Base-by-base conservation (phyloP, 2,329 filamentous ascomycete genomes). In the Fusarium robinianum region DNA sequence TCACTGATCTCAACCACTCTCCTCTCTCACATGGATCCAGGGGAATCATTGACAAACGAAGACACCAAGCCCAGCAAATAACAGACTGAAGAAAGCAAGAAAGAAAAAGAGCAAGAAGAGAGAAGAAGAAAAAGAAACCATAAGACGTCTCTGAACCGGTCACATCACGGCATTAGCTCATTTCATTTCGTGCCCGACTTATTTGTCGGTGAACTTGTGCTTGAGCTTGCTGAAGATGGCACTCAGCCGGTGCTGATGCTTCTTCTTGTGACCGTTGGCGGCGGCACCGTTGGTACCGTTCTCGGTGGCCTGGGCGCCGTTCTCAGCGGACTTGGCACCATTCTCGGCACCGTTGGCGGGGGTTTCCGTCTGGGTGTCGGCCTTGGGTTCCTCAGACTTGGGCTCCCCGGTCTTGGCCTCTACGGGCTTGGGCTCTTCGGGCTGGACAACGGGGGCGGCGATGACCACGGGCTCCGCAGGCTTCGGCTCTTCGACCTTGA, bases 221-320 rank as follows among this genome's bases (percentile, higher is more conserved):
- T 76, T 77, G 60, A 81, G 61, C 71, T 78, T 81, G 67, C 68
- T 72, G 63, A 87, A 80, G 58, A 87, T 78, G 39, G 76, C 70
- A 67, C 83, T 86, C 46, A 84, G 59, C 40, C 83, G 76, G 67
- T 80, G 74, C 73, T 83, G 84, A 75, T 84, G 85, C 75, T 85
- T 87, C 71, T 80, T 82, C 37, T 81, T 75, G 11, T 72, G 51
- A 36, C 50, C 51, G 29, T 57, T 58, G 16, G 55, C 39, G 9
- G 48, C 37, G 11, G 49, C 16, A 36, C 58, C 56, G 8, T 47
- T 45, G 14, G 62, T 34, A 53, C 60, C 62, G 40, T 42, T 30
- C 40, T 57, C 56, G 8, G 62, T 25, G 6, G 53, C 57, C 30
- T 60, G 60, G 25, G 49, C 46, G 17, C 57, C 55, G 33, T 51